Conservation (phyloP, 345 rosid species). For the Aegle marmelos region DNA sequence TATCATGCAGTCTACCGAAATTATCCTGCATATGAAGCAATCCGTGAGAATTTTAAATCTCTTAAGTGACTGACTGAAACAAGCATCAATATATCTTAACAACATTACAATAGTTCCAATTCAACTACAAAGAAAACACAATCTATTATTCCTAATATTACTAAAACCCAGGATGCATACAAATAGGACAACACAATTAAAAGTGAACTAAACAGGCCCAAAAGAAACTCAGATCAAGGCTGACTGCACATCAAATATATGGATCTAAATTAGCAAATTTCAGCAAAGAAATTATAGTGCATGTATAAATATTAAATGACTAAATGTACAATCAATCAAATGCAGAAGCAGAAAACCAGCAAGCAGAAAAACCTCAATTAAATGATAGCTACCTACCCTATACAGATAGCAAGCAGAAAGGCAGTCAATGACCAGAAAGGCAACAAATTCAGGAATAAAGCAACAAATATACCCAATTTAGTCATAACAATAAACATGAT, state of each 20-base stretch:
- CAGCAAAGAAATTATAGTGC: neutral
- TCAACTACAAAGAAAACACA: neutral
- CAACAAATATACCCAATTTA: neutral
- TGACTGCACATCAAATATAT: neutral
- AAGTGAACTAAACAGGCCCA: neutral
- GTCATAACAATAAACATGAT: neutral
- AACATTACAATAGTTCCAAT: neutral
- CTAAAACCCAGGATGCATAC: neutral
- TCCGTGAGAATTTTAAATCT: neutral
- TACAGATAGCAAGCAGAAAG: neutral
- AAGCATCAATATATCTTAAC: neutral
- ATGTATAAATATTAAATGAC: neutral
- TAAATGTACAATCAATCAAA: neutral
- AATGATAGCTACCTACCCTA: neutral
- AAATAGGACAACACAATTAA: neutral
- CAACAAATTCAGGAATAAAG: neutral
- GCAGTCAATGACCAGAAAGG: neutral
- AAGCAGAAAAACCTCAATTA: neutral
- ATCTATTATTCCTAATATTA: neutral
- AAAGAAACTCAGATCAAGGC: neutral
- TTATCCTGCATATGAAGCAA: slow-evolving; percentile 62
- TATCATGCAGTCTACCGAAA: slow-evolving; percentile 81
- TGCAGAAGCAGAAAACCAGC: neutral
- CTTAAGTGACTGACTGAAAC: neutral
- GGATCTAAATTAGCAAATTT: neutral